These are phyloP conservation scores for Candida hungchunana DNA, from an alignment of 805 yeast genomes.

Conservation along the genomic window DNA sequence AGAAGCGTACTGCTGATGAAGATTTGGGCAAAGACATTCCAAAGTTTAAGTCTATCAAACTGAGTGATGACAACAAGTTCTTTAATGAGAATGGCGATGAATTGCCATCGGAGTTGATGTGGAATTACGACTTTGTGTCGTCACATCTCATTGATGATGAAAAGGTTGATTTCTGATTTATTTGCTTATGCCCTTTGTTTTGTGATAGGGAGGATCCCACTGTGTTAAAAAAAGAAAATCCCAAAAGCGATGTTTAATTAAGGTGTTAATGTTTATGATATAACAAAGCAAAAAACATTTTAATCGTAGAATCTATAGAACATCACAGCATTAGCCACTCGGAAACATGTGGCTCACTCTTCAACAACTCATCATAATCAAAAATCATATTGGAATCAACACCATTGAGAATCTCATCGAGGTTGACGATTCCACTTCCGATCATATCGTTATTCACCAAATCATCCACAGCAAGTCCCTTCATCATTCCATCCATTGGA, in stretches of 20 bases:
- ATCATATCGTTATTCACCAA: conserved; percentile 5
- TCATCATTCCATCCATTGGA: conserved; percentile 1
- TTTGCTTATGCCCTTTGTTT: too few species aligned
- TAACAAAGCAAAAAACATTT: too few species aligned
- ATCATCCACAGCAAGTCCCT: conserved; percentile 4
- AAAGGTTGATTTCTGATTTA: too few species aligned
- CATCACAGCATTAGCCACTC: too few species aligned
- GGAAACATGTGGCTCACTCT: conserved; percentile 3
- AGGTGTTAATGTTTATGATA: too few species aligned
- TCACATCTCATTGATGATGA: not conserved
- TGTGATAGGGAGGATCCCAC: too few species aligned
- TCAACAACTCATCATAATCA: conserved; percentile 4
- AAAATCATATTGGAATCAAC: not conserved
- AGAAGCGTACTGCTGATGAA: conserved; percentile 9
- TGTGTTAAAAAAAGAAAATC: too few species aligned
- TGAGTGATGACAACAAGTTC: conserved; percentile 18
- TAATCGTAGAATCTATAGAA: too few species aligned
- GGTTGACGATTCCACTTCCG: conserved; percentile 4
- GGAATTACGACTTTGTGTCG: conserved; percentile 21
- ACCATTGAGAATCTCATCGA: conserved; percentile 7
- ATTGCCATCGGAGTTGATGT: conserved; percentile 17
- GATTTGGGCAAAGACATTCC: conserved; percentile 4
- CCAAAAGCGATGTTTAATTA: too few species aligned
- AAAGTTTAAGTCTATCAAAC: conserved; percentile 17
- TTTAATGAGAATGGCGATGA: conserved; percentile 16